phyloP scores from a whole-genome alignment of 1,284 basidiomycete genomes.

The Xerocomus minutiporus region DNA sequence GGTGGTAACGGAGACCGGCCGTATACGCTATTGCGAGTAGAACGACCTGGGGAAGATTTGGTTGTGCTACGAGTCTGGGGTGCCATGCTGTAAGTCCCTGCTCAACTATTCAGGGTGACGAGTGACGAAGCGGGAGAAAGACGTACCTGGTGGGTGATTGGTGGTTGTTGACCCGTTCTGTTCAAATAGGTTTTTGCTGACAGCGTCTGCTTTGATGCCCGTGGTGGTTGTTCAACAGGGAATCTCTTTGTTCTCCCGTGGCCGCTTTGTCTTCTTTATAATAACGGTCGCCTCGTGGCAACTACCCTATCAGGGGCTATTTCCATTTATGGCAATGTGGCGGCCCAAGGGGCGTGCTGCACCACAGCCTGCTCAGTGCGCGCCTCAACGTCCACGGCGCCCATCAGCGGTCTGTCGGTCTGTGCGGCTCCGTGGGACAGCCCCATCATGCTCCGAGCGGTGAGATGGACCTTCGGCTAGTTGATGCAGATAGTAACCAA shows the following conservation, averaged over 20 bases:
- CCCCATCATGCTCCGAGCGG: not conserved
- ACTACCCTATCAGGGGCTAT: conserved; percentile 16
- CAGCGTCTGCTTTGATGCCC: conserved; percentile 16
- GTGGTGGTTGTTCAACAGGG: conserved; percentile 7
- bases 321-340: conserved; percentile 20
- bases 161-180: not conserved
- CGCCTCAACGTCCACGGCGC: not conserved
- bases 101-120: not conserved
- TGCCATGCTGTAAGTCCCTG: conserved; percentile 14
- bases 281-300: conserved; percentile 6
- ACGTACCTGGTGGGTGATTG: conserved; percentile 1
- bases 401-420: not conserved
- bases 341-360: not conserved
- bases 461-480: not conserved
- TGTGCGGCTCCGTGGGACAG: not conserved
- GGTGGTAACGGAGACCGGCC: conserved; percentile 13
- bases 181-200: conserved; percentile 18
- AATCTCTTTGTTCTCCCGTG: conserved; percentile 16
- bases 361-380: conserved; percentile 6
- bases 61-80: conserved; percentile 21
- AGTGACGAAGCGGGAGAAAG: not conserved
- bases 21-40: conserved; percentile 23
- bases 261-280: conserved; percentile 19
- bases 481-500: not conserved
- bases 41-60: conserved; percentile 18